A percentile compares a stretch with the other conserved stretches of the same genome.
Conservation (phyloP, 2,329 filamentous ascomycete genomes). For the Cladosporium sp. region DNA sequence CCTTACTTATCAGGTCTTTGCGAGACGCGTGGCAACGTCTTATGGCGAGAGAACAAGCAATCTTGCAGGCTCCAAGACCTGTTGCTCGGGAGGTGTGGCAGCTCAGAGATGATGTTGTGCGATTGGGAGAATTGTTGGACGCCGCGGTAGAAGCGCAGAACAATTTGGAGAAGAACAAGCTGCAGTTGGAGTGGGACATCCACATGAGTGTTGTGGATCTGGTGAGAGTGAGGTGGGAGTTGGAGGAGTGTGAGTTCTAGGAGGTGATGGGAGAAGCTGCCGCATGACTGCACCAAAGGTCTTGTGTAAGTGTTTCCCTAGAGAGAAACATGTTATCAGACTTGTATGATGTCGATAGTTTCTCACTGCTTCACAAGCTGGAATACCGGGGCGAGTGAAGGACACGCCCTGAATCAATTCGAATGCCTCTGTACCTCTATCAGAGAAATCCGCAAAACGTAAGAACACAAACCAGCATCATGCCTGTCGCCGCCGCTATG, state of each 20-base stretch:
- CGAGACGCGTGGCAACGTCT: not conserved
- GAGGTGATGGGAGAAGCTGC: not conserved
- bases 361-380: no score
- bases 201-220: slow-evolving; percentile 10
- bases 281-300: no score
- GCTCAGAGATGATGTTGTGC: not conserved
- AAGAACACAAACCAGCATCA: not conserved
- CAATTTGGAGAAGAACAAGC: not conserved
- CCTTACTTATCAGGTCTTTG: not conserved
- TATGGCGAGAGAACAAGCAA: not conserved
- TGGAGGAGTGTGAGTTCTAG: slow-evolving; percentile 1
- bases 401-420: no score
- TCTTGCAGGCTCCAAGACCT: not conserved
- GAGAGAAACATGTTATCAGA: no score
- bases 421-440: not conserved
- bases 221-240: slow-evolving; percentile 13
- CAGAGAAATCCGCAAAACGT: not conserved
- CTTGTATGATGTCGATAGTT: no score
- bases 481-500: not conserved
- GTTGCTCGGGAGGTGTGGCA: not conserved
- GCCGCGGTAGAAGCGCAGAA: not conserved
- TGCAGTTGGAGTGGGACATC: slow-evolving; percentile 7
- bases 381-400: no score
- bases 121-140: not conserved
- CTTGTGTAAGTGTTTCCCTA: no score